Evolutionary conservation across 352 stramenopile species (phyloP), one percentile per base, ranked within the genome.

Genomic region (Globisporangium recalcitrans): DNA sequence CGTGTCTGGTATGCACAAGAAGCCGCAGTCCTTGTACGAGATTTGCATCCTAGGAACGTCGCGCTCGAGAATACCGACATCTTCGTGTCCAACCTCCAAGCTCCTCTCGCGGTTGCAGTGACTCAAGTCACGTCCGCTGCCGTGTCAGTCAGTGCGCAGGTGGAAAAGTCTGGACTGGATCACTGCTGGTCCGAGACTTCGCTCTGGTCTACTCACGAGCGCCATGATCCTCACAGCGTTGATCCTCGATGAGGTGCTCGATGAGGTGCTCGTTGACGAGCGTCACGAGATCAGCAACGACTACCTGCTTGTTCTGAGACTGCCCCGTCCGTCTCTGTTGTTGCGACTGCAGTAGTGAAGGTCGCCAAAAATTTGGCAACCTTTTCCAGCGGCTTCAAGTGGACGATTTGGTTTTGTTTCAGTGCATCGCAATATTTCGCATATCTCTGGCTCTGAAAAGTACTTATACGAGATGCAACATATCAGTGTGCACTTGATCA

Each of bases 31-130:
- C 21, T 93, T 81, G 82, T 93, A 93, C 62, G 74, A 89, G 49
- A 29, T 70, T 61, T 93, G 22, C 70, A 87, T 57, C 88, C 81
- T 46, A 58, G 91, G 19, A 87, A 84, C 40, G 76, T 76, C 19
- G 88, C 80, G 22, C 58, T 93, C n/a, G 75, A 80, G 58, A 91
- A 93, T 58, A 74, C 87, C 22, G 82, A 90, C 31, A 87, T 90
- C 38, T 91, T 90, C 44, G 75, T 84, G 21, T 52, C 38, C 31
- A 92, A 93, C 63, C 56, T 91, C 22, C 58, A 83, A 31, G 68
- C 66, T 8, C 82, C 85, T 1, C 67, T 93, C 3, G 60, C 68
- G n/a, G 63, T 63, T 21, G 77, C 78, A 11, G 62, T 71, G 4
- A 53, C 71, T n/a, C 69, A 85, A 42, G 70, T 91, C 22, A 53